These are phyloP conservation scores for Crucihimalaya himalaica DNA, from an alignment of 345 rosid genomes.

Conservation along the genomic window DNA sequence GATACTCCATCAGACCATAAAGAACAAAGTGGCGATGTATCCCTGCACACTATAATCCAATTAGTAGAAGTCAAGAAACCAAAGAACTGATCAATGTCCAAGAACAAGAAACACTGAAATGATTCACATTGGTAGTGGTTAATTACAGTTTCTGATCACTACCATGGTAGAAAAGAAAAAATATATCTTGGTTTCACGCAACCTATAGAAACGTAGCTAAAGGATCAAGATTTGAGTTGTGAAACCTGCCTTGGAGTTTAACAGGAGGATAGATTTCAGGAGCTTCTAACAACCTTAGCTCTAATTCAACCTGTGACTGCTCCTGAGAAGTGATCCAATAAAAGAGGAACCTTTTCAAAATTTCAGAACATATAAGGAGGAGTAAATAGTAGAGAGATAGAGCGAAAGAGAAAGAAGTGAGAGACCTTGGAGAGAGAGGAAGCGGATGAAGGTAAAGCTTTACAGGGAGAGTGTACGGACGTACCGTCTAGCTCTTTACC, in stretches of 20 bases:
- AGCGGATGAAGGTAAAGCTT: constrained; percentile 93
- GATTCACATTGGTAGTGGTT: too few relatives aligned
- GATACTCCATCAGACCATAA: constrained; percentile 89
- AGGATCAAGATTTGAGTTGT: background rate
- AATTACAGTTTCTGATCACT: too few relatives aligned
- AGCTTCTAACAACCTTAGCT: constrained; percentile 87
- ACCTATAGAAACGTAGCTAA: background rate
- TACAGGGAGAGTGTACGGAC: constrained; percentile 95
- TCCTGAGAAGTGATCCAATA: constrained; percentile 50
- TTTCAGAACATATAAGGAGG: background rate
- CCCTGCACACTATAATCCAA: constrained; percentile 49
- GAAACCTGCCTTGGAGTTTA: constrained; percentile 64
- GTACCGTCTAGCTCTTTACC: constrained; percentile 75
- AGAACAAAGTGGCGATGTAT: constrained; percentile 93
- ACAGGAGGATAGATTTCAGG: constrained; percentile 88
- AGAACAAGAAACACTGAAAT: too few relatives aligned
- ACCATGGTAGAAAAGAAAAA: too few relatives aligned
- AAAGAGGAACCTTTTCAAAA: constrained; percentile 4
- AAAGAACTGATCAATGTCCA: constrained; percentile 18
- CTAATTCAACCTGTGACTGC: constrained; percentile 94
- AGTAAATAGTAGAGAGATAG: background rate
- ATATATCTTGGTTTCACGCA: too few relatives aligned
- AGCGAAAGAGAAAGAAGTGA: constrained; percentile 21
- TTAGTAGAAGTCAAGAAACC: constrained; percentile 16
- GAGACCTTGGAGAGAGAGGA: constrained; percentile 89